Percentiles rank a stretch among this genome's conserved stretches.
Conservation (phyloP, 1,284 basidiomycete genomes). For the Marasmius sp. region DNA sequence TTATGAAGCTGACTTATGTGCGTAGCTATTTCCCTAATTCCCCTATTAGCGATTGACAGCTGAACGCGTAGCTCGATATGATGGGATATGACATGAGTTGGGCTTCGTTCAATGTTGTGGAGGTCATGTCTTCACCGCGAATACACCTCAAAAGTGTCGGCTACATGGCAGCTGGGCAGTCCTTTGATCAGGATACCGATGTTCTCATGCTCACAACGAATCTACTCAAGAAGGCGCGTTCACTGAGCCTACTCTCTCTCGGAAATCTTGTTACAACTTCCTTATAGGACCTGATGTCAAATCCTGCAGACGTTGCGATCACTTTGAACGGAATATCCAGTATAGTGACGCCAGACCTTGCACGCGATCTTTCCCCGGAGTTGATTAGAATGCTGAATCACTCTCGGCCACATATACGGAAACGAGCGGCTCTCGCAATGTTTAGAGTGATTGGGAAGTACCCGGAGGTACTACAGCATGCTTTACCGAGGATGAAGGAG, state of each 20-base stretch:
- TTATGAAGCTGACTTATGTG: constrained; percentile 97
- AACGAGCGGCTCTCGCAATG: constrained; percentile 83
- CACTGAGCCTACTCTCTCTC: neutral
- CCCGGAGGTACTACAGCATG: constrained; percentile 71
- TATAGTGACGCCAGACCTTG: constrained; percentile 87
- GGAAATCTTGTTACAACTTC: neutral
- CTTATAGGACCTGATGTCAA: constrained; percentile 79
- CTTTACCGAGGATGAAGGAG: constrained; percentile 76
- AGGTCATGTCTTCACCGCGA: constrained; percentile 94
- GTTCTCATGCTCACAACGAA: constrained; percentile 98
- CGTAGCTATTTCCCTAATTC: constrained; percentile 27
- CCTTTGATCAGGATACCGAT: constrained; percentile 92
- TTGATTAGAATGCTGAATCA: constrained; percentile 90
- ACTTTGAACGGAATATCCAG: constrained; percentile 88
- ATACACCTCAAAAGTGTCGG: constrained; percentile 95
- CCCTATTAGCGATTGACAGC: constrained; percentile 10
- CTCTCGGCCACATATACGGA: constrained; percentile 84
- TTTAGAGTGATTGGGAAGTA: constrained; percentile 80
- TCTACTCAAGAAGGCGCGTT: constrained; percentile 89
- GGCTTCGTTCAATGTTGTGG: constrained; percentile 94
- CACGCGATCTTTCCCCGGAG: constrained; percentile 86
- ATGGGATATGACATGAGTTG: constrained; percentile 88
- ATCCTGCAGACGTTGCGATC: constrained; percentile 74
- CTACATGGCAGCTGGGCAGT: constrained; percentile 92
- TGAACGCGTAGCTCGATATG: constrained; percentile 78